A percentile compares a stretch with the other conserved stretches of the same genome.
These are phyloP conservation scores for Sutorius australiensis DNA, from an alignment of 768 basidiomycete genomes.

Conservation along the genomic window DNA sequence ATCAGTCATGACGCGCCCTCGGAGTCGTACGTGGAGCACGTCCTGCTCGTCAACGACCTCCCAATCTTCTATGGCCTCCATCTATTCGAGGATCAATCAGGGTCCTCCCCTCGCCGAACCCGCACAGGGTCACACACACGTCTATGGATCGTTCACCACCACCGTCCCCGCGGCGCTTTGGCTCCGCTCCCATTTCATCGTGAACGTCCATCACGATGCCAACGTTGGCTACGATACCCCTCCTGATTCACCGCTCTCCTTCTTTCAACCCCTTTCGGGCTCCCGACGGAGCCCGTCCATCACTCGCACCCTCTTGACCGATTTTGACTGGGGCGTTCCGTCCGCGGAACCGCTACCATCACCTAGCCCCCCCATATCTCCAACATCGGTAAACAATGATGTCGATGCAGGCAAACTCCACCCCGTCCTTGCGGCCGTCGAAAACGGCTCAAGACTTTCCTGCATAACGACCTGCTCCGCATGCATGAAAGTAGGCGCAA, in stretches of 20 bases:
- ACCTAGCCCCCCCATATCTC: constrained; percentile 16
- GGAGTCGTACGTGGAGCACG: constrained; percentile 16
- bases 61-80: constrained; percentile 25
- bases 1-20: constrained; percentile 2
- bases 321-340: constrained; percentile 8
- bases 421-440: constrained; percentile 49
- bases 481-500: constrained; percentile 49
- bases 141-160: constrained; percentile 39
- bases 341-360: constrained; percentile 11
- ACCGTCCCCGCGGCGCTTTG: constrained; percentile 33
- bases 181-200: constrained; percentile 22
- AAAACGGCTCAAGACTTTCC: constrained; percentile 51
- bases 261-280: constrained; percentile 11
- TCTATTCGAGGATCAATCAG: constrained; percentile 21
- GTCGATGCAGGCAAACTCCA: constrained; percentile 22
- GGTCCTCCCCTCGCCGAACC: constrained; percentile 21
- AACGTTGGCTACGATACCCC: constrained; percentile 24
- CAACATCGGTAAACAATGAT: constrained; percentile 13
- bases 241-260: constrained; percentile 29
- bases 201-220: constrained; percentile 13
- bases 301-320: constrained; percentile 38
- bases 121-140: constrained; percentile 24
- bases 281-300: constrained; percentile 37
- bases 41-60: constrained; percentile 23
- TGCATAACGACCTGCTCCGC: constrained; percentile 43